Evolutionary conservation across 768 basidiomycete genomes (phyloP).

Genomic region (Rhodocollybia butyracea): DNA sequence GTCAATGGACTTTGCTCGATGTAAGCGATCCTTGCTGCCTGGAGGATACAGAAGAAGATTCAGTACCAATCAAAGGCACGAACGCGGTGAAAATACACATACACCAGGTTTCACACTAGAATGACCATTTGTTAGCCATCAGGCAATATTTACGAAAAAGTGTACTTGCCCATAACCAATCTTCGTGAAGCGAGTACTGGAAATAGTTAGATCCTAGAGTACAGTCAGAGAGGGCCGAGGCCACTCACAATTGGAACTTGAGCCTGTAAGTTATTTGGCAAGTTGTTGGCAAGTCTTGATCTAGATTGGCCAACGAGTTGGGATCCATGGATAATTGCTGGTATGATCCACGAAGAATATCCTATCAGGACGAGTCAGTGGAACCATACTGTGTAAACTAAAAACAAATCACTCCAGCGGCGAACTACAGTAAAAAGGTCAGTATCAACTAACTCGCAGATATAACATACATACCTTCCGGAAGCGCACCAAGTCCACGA

Average conservation of each 20-base stretch:
- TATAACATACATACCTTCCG: slow-evolving; percentile 59
- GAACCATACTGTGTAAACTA: neutral
- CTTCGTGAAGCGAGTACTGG: slow-evolving; percentile 83
- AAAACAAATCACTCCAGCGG: slow-evolving; percentile 44
- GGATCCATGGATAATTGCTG: slow-evolving; percentile 94
- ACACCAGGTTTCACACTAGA: slow-evolving; percentile 98
- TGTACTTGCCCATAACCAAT: slow-evolving; percentile 88
- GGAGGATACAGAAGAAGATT: slow-evolving; percentile 4
- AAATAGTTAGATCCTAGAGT: slow-evolving; percentile 1
- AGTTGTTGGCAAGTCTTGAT: slow-evolving; percentile 98
- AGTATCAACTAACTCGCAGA: neutral
- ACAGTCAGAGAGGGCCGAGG: slow-evolving; percentile 8
- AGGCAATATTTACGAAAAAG: neutral
- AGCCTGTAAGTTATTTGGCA: slow-evolving; percentile 88
- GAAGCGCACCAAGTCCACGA: slow-evolving; percentile 93
- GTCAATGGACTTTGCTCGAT: too few relatives aligned
- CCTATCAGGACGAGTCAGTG: slow-evolving; percentile 38
- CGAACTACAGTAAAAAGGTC: slow-evolving; percentile 31
- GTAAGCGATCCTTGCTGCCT: too few relatives aligned
- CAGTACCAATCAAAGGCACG: neutral
- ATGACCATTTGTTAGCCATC: neutral
- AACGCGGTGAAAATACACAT: slow-evolving; percentile 34
- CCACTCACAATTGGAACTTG: slow-evolving; percentile 93
- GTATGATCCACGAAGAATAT: slow-evolving; percentile 87
- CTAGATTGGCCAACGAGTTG: slow-evolving; percentile 88